Conservation (phyloP, 2,329 filamentous ascomycete species). For the Colletotrichum aenigma region DNA sequence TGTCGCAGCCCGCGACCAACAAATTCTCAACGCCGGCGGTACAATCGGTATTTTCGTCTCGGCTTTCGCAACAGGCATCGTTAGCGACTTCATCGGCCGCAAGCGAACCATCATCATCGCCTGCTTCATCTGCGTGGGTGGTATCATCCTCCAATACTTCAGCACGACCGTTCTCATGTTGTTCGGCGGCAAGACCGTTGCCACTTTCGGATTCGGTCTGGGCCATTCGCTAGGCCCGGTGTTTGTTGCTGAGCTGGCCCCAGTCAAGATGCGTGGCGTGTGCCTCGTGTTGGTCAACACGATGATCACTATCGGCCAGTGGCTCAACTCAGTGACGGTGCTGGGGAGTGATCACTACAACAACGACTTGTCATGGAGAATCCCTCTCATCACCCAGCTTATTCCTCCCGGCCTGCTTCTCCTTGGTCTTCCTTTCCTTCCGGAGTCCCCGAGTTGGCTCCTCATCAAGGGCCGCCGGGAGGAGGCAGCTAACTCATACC, state of each 20-base stretch:
- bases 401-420: conserved; percentile 28
- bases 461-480: conserved; percentile 21
- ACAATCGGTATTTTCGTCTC: conserved; percentile 32
- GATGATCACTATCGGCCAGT: conserved; percentile 34
- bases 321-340: conserved; percentile 17
- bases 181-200: conserved; percentile 32
- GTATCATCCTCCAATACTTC: conserved; percentile 29
- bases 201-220: conserved; percentile 32
- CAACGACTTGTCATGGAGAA: conserved; percentile 30
- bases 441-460: conserved; percentile 26
- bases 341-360: conserved; percentile 3
- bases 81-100: conserved; percentile 29
- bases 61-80: conserved; percentile 30
- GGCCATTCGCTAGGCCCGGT: conserved; percentile 34
- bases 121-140: conserved; percentile 21
- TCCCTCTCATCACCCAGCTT: conserved; percentile 33
- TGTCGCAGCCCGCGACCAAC: conserved; percentile 29
- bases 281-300: conserved; percentile 34
- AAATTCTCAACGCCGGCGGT: conserved; percentile 32
- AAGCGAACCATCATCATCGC: conserved; percentile 26
- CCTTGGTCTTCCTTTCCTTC: conserved; percentile 23
- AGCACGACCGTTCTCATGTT: conserved; percentile 22
- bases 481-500: conserved; percentile 23
- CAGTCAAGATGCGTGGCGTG: conserved; percentile 31
- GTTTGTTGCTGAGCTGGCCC: conserved; percentile 35